Evolutionary conservation across 202 grass and related monocot genomes (phyloP).

Genomic region (Dendrocalamus latiflorus): DNA sequence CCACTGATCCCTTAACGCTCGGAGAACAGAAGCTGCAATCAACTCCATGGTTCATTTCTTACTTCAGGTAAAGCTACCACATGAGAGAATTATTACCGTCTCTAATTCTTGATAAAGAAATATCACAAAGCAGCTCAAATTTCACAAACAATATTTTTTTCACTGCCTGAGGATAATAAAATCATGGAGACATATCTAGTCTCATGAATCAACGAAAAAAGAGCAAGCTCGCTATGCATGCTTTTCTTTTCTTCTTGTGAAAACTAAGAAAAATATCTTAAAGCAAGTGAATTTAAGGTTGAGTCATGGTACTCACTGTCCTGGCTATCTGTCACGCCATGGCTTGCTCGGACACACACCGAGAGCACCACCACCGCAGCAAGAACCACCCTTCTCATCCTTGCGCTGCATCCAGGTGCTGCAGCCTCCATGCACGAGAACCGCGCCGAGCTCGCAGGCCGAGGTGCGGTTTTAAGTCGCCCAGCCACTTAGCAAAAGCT

Average conservation of each 20-base stretch:
- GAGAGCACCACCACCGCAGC: constrained; percentile 31
- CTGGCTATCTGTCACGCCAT: constrained; percentile 46
- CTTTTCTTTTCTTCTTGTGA: neutral
- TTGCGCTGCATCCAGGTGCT: neutral
- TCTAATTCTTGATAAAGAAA: neutral
- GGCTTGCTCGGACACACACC: constrained; percentile 26
- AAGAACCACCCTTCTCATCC: constrained; percentile 35
- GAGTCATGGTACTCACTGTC: constrained; percentile 53
- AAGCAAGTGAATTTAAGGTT: neutral
- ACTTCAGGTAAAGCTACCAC: neutral
- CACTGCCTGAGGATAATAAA: neutral
- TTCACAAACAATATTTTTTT: neutral
- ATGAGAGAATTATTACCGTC: neutral
- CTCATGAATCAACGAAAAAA: neutral
- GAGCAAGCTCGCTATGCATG: neutral
- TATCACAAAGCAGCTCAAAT: neutral
- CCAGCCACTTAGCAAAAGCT: constrained; percentile 34
- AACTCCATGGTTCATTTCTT: neutral
- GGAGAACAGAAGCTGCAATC: constrained; percentile 56
- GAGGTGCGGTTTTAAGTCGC: constrained; percentile 50
- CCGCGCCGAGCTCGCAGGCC: constrained; percentile 7
- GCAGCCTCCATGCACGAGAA: constrained; percentile 15
- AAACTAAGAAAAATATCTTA: neutral
- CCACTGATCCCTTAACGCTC: constrained; percentile 70
- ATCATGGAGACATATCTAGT: neutral